Conservation (phyloP, 192 early-diverging fungal genomes). For the Backusella mclennaniae region DNA sequence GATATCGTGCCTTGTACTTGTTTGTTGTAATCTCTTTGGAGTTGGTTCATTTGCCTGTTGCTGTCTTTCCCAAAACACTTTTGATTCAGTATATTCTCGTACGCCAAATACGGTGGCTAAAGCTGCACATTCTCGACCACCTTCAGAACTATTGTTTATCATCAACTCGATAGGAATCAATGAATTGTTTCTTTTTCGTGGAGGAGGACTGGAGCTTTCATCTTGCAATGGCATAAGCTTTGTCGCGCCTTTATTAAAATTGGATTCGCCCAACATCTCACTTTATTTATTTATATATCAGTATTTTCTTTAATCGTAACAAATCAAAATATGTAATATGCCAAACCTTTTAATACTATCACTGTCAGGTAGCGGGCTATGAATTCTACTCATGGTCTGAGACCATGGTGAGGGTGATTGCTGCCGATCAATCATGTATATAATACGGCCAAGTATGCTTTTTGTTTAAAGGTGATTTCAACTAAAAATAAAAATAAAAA, state of each 20-base stretch:
- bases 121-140: slow-evolving; percentile 29
- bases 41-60: neutral
- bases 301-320: neutral
- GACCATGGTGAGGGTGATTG: slow-evolving; percentile 8
- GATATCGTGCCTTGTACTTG: neutral
- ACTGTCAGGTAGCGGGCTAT: slow-evolving; percentile 1
- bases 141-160: slow-evolving; percentile 13
- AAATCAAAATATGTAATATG: neutral
- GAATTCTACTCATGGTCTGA: slow-evolving; percentile 12
- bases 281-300: neutral
- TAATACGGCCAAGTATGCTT: neutral
- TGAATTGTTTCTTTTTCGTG: slow-evolving; percentile 15
- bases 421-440: neutral
- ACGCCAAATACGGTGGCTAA: slow-evolving; percentile 36
- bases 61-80: slow-evolving; percentile 29
- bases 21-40: neutral
- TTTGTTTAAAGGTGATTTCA: neutral
- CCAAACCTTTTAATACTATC: neutral
- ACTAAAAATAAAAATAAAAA: neutral
- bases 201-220: neutral
- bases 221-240: slow-evolving; percentile 13
- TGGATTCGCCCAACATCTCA: neutral
- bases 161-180: slow-evolving; percentile 15
- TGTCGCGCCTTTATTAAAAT: neutral
- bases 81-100: slow-evolving; percentile 30